Evolutionary conservation across 345 rosid genomes (phyloP), one percentile per base, ranked within the genome.

Genomic region (Noccaea bulbosa): DNA sequence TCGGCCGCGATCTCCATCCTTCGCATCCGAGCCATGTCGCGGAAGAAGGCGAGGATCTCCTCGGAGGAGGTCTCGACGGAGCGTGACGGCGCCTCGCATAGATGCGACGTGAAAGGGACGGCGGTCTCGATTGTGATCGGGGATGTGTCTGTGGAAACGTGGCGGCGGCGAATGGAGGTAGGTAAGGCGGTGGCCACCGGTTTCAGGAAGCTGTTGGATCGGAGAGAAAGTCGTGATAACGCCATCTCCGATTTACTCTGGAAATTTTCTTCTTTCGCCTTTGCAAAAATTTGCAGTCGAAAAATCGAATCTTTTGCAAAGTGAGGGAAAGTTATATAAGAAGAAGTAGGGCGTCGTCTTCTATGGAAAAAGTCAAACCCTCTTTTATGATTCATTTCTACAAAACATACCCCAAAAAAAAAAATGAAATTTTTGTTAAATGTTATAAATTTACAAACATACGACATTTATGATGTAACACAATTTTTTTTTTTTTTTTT

Each of bases 1-100:
- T 94, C 98, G 30, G 99, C 86, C 3, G 98, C 93, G 83, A 94
- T 91, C 85, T 94, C 98, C 96, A 88, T 85, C 22, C 99, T 80
- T 1, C 99, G 86, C 99, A 94, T 94, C 67, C 44, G 35, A 30
- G 97, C 92, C 99, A 94, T 87, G 81, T 77, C 82, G 11, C 83
- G 86, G 92, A 91, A 94, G 82, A 91, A 89, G 44, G 88, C 38
- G 17, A 87, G 73, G 55, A 94, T 93, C 82, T 91, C 98, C 7
- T 78, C 62, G 0, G 93, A 46, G 2, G 76, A 76, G 62, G 97
- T 91, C 27, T 82, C 88, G 64, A 94, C 95, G 54, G 84, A 27
- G 58, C 96, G 95, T 7, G 96, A 85, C 7, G 99, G 98, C 11
- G 90, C 65, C 1, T 89, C 98, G 84, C 96, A 88, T 35, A 76